Evolutionary conservation across 2,329 filamentous ascomycete genomes (phyloP).

Genomic region (Diaporthe longicolla): DNA sequence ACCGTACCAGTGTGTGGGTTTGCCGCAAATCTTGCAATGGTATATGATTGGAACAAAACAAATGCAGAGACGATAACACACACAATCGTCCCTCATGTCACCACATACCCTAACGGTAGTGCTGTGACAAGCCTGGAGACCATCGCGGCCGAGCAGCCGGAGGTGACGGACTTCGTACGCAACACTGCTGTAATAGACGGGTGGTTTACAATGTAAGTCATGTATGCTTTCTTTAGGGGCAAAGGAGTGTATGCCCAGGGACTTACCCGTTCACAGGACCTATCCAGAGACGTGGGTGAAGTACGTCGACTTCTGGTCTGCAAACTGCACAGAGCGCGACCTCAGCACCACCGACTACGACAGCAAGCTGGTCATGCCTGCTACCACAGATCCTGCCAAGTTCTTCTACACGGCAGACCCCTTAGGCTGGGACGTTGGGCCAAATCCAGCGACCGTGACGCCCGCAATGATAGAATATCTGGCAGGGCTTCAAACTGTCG

Average conservation of each 20-base stretch:
- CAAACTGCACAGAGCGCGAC: slow-evolving; percentile 31
- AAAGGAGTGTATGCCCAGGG: background rate
- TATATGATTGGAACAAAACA: slow-evolving; percentile 20
- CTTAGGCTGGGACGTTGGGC: slow-evolving; percentile 6
- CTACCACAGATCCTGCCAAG: slow-evolving; percentile 22
- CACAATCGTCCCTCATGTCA: slow-evolving; percentile 28
- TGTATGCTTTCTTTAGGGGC: background rate
- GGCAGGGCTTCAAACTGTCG: slow-evolving; percentile 14
- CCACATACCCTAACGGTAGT: slow-evolving; percentile 24
- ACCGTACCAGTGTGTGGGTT: slow-evolving; percentile 17
- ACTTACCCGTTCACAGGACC: slow-evolving; percentile 4
- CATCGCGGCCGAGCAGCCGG: background rate
- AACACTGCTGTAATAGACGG: slow-evolving; percentile 23
- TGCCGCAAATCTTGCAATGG: slow-evolving; percentile 22
- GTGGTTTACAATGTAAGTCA: slow-evolving; percentile 22
- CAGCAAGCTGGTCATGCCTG: slow-evolving; percentile 7
- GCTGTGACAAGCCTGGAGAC: slow-evolving; percentile 24
- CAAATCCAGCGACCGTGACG: slow-evolving; percentile 20
- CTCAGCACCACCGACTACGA: slow-evolving; percentile 8
- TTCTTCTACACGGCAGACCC: slow-evolving; percentile 25
- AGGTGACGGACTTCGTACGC: slow-evolving; percentile 21
- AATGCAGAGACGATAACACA: slow-evolving; percentile 31
- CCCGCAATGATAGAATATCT: slow-evolving; percentile 19
- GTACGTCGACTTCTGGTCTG: slow-evolving; percentile 29
- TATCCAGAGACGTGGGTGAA: slow-evolving; percentile 18